These are phyloP conservation scores for Fusarium verticillioides DNA, from an alignment of 2,329 filamentous ascomycete genomes.

Conservation along the genomic window DNA sequence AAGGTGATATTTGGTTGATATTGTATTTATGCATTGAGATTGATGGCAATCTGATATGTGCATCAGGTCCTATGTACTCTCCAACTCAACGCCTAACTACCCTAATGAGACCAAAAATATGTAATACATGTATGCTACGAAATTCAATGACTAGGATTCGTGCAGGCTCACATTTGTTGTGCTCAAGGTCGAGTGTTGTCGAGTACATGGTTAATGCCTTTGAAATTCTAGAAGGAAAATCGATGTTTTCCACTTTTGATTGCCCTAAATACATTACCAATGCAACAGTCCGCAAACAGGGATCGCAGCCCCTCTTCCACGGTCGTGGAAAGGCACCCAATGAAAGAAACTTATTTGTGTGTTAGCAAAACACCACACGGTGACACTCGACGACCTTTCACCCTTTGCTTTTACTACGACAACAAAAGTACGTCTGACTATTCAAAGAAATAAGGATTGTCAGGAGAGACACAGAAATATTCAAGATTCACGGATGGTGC, in stretches of 20 bases:
- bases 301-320: not conserved
- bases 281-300: not conserved
- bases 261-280: not conserved
- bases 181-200: not conserved
- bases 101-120: rapidly evolving
- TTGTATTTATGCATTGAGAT: not conserved
- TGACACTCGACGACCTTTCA: not conserved
- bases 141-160: rapidly evolving
- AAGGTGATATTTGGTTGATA: not conserved
- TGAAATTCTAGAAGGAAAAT: not conserved
- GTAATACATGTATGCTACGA: rapidly evolving
- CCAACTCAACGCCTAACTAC: rapidly evolving
- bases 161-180: not conserved
- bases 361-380: too few relatives aligned
- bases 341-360: not conserved
- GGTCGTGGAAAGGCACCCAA: not conserved
- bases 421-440: rapidly evolving
- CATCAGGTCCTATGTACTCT: too few relatives aligned
- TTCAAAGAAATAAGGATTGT: too few relatives aligned
- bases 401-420: rapidly evolving
- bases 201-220: not conserved
- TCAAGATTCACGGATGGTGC: too few relatives aligned
- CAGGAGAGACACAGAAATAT: too few relatives aligned
- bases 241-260: not conserved
- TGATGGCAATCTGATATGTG: not conserved